Evolutionary conservation across 768 basidiomycete genomes (phyloP).

Genomic region (Thelephora aurantiotincta): DNA sequence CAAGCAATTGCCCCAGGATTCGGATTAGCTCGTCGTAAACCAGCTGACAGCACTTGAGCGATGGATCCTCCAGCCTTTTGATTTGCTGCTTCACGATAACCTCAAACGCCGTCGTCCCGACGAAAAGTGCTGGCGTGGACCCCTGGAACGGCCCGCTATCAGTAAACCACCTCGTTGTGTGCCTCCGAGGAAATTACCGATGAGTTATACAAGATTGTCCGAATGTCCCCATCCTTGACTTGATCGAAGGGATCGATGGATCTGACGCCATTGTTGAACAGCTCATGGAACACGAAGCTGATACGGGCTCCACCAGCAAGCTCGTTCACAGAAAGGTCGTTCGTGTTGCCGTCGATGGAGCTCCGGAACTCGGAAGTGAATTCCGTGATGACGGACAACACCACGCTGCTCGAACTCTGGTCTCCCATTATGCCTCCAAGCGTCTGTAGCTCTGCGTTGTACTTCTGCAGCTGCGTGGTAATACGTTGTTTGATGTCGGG

Average conservation of each 20-base stretch:
- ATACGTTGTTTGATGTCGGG: constrained; percentile 98
- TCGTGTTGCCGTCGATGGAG: constrained; percentile 93
- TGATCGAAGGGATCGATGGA: constrained; percentile 97
- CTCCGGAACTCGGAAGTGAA: constrained; percentile 96
- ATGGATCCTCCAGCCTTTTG: constrained; percentile 88
- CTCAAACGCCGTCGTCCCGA: constrained; percentile 94
- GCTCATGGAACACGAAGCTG: constrained; percentile 96
- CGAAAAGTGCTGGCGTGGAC: constrained; percentile 91
- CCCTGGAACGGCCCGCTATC: constrained; percentile 33
- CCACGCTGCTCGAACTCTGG: constrained; percentile 75
- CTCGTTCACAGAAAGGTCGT: constrained; percentile 90
- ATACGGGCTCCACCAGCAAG: constrained; percentile 98
- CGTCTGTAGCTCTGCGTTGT: constrained; percentile 63
- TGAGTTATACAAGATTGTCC: constrained; percentile 93
- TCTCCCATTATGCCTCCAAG: constrained; percentile 87
- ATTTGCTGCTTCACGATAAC: constrained; percentile 99
- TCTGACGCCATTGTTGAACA: constrained; percentile 94
- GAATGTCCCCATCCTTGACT: constrained; percentile 96
- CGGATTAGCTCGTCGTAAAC: constrained; percentile 97
- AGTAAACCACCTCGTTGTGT: neutral
- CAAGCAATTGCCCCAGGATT: constrained; percentile 83
- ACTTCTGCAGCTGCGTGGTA: constrained; percentile 80
- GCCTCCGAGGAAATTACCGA: constrained; percentile 41
- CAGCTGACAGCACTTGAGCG: constrained; percentile 85
- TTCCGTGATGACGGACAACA: constrained; percentile 95